These are phyloP conservation scores for Phytopythium litorale DNA, from an alignment of 352 stramenopile genomes.

Conservation along the genomic window DNA sequence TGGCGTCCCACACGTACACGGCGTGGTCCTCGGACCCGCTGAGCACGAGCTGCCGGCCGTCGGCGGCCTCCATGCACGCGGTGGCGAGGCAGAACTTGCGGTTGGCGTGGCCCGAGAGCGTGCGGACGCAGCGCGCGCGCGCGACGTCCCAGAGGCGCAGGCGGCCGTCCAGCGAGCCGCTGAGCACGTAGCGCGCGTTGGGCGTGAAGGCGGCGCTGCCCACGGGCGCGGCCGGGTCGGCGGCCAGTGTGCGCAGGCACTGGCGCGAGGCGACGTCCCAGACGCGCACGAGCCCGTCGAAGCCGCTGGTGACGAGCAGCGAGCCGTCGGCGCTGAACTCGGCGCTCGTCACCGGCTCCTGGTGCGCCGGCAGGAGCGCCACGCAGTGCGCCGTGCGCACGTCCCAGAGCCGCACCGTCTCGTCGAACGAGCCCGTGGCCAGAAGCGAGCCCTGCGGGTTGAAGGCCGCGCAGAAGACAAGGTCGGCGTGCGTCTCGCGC, in stretches of 20 bases:
- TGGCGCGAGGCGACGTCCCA: slow-evolving; percentile 96
- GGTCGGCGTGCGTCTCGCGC: slow-evolving; percentile 92
- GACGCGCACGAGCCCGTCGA: slow-evolving; percentile 85
- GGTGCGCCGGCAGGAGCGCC: slow-evolving; percentile 89
- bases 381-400: slow-evolving; percentile 89
- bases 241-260: slow-evolving; percentile 93
- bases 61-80: slow-evolving; percentile 64
- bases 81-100: slow-evolving; percentile 86
- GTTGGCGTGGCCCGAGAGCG: slow-evolving; percentile 75
- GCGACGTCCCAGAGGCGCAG: slow-evolving; percentile 91
- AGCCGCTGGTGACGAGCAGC: slow-evolving; percentile 83
- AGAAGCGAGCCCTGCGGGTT: slow-evolving; percentile 93
- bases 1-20: slow-evolving; percentile 92
- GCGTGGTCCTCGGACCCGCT: slow-evolving; percentile 92
- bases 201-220: slow-evolving; percentile 89
- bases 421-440: slow-evolving; percentile 89
- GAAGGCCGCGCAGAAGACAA: slow-evolving; percentile 95
- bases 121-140: slow-evolving; percentile 53
- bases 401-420: slow-evolving; percentile 96
- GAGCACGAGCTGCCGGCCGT: slow-evolving; percentile 41
- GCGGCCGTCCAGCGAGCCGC: slow-evolving; percentile 88
- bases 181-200: slow-evolving; percentile 93
- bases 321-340: slow-evolving; percentile 94
- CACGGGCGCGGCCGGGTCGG: slow-evolving; percentile 48
- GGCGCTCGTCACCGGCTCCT: slow-evolving; percentile 93